Base-by-base conservation (phyloP, 495 filamentous ascomycete species). In the Evernia prunastri region DNA sequence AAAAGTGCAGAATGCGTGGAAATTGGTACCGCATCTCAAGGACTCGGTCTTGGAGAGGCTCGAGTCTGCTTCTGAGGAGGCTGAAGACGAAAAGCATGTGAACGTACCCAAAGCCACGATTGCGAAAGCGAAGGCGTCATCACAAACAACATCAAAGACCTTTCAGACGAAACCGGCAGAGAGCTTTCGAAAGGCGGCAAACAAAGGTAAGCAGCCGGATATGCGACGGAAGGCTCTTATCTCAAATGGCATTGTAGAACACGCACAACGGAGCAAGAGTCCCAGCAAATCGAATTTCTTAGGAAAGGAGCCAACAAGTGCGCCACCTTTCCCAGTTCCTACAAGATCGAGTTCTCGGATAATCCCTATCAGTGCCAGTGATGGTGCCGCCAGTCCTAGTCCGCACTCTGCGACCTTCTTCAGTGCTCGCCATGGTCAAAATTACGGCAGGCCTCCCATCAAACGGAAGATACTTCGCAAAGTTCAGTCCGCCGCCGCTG, bases 291-390 rank as follows among this genome's bases (percentile, higher is more conserved):
- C 84, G 66, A 79, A 89, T 80, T 67, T 79, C 67, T 72, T 80
- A 20, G 77, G 78, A 64, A 81, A 75, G 67, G 77, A 69, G 57
- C 70, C 76, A 37, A 75, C 71, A 45, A 72, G 79, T 62, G 75
- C 78, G 37, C 90, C 90, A 29, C 90, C 91, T 11, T 96, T 96
- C 79, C 92, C 95, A 0, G 92, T 98, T 12, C 94, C 94, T 6
- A 89, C 87, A 15, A 82, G 94, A 60, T 86, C 89, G 23, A 97
- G 93, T 72, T 97, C 94, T 4, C 84, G 91, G 66, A 88, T 89
- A 68, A 81, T 87, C 40, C 84, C 86, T 8, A 73, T 87, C 60
- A 88, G 83, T 68, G 75, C 80, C 39, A 95, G 89, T 63, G 92
- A 97, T 63, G 89, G 89, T 36, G 85, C 84, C 20, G 83, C 84